Evolutionary conservation across 305 asterid species (phyloP), one percentile per base, ranked within the genome.

Genomic region (Petunia hybrid): DNA sequence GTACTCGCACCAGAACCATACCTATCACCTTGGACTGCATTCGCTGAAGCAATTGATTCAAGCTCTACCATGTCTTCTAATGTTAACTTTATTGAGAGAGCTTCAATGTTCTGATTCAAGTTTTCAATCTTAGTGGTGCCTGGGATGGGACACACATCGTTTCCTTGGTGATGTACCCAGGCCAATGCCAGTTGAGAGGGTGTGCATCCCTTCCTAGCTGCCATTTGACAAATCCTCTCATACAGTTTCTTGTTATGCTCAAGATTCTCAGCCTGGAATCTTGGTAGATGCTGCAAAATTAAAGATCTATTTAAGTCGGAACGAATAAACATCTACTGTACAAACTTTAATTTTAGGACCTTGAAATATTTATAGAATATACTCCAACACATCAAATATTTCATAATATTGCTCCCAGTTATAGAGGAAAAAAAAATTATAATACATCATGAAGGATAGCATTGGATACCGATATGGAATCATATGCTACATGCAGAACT

Each of bases 121-220:
- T 88, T 85, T 8, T 85, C 83, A 2, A 85, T 82, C 80, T 87
- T 85, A 13, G 90, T 87, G 40, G 90, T 86, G 5, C 91, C 91
- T 0, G 90, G 89, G 45, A 88, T 88, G 3, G 91, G 88, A 39
- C 84, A 82, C 4, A 88, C 91, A 7, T 84, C 88, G 22, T 77
- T 80, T 45, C 91, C 91, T 65, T 80, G 91, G 31, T 53, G 78
- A 73, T 79, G 68, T 40, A 88, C 81, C 91, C 91, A 88, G 4
- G 88, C 85, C 82, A 86, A 45, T 39, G 87, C 91, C 5, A 88
- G 70, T 22, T 88, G 89, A 3, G 90, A 82, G 0, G 89, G 64
- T 48, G 68, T 88, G 83, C 85, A 87, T 4, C 85, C 82, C 76
- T 81, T 87, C n/a, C n/a, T 82, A 2, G 45, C 8, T 4, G 87